Evolutionary conservation across 441 rosid species (phyloP).

Genomic region (Gossypium trilobum): DNA sequence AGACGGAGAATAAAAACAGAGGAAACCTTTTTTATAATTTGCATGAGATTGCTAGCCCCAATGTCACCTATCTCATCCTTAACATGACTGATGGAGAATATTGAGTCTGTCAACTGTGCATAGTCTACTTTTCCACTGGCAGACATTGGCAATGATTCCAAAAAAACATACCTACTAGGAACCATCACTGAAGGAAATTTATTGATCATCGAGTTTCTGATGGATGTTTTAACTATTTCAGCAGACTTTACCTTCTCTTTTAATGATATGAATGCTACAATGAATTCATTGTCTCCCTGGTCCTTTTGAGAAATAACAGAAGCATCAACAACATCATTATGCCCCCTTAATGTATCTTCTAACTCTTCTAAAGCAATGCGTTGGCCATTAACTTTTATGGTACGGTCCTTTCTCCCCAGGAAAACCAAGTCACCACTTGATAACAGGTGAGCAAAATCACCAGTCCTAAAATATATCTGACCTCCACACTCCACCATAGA

Average conservation of each 20-base stretch:
- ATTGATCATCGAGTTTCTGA: conserved; percentile 48
- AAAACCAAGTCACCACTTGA: conserved; percentile 66
- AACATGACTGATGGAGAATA: conserved; percentile 16
- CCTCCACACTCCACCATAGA: conserved; percentile 37
- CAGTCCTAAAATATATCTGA: conserved; percentile 56
- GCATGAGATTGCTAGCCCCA: conserved; percentile 29
- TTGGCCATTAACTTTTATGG: conserved; percentile 67
- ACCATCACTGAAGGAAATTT: conserved; percentile 66
- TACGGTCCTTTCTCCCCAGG: conserved; percentile 72
- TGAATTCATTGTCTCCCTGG: conserved; percentile 34
- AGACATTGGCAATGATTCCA: conserved; percentile 55
- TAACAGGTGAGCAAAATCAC: conserved; percentile 70
- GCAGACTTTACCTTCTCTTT: conserved; percentile 33
- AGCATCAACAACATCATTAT: conserved; percentile 53
- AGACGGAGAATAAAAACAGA: not conserved
- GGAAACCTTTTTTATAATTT: conserved; percentile 62
- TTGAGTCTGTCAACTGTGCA: conserved; percentile 37
- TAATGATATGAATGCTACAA: conserved; percentile 49
- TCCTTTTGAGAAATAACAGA: conserved; percentile 43
- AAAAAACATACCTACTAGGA: conserved; percentile 45
- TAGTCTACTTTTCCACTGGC: conserved; percentile 84
- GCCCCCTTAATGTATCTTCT: conserved; percentile 50
- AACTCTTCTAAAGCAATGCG: conserved; percentile 71
- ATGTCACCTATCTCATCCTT: conserved; percentile 24
- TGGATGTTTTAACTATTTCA: conserved; percentile 30